phyloP scores from a whole-genome alignment of 495 filamentous ascomycete species.

The Symbiotaphrina buchneri region DNA sequence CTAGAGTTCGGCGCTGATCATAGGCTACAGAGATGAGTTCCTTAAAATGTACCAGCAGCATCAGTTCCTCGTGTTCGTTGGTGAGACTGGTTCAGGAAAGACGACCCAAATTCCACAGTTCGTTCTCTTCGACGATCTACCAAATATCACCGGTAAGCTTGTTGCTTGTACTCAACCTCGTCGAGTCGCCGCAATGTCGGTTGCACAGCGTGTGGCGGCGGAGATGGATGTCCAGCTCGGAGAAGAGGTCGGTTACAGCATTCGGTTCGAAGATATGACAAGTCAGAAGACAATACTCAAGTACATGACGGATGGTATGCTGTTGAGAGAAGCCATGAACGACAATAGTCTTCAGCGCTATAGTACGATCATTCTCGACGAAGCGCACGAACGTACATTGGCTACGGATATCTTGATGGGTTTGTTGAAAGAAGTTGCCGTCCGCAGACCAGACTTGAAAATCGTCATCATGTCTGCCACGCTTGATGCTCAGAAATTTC shows the following conservation, averaged over 20 bases:
- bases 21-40: slow-evolving; percentile 76
- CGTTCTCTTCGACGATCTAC: slow-evolving; percentile 89
- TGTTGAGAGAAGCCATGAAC: slow-evolving; percentile 93
- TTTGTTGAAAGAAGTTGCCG: slow-evolving; percentile 66
- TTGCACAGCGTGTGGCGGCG: slow-evolving; percentile 91
- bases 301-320: slow-evolving; percentile 99
- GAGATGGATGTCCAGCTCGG: slow-evolving; percentile 91
- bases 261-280: slow-evolving; percentile 95
- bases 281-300: slow-evolving; percentile 80
- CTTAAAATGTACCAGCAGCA: slow-evolving; percentile 74
- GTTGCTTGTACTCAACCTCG: slow-evolving; percentile 96
- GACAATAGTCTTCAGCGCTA: slow-evolving; percentile 80
- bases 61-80: slow-evolving; percentile 94
- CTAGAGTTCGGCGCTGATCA: slow-evolving; percentile 1
- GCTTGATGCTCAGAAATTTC: slow-evolving; percentile 92
- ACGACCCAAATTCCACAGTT: slow-evolving; percentile 98
- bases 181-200: slow-evolving; percentile 96
- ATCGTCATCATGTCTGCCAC: slow-evolving; percentile 98
- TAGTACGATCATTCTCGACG: slow-evolving; percentile 95
- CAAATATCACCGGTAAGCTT: slow-evolving; percentile 62
- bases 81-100: slow-evolving; percentile 98
- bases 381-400: slow-evolving; percentile 89
- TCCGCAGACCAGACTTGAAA: slow-evolving; percentile 66
- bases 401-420: slow-evolving; percentile 95
- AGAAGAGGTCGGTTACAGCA: slow-evolving; percentile 95